Evolutionary conservation across 768 basidiomycete species (phyloP).

Genomic region (Panaeolus papilionaceus): DNA sequence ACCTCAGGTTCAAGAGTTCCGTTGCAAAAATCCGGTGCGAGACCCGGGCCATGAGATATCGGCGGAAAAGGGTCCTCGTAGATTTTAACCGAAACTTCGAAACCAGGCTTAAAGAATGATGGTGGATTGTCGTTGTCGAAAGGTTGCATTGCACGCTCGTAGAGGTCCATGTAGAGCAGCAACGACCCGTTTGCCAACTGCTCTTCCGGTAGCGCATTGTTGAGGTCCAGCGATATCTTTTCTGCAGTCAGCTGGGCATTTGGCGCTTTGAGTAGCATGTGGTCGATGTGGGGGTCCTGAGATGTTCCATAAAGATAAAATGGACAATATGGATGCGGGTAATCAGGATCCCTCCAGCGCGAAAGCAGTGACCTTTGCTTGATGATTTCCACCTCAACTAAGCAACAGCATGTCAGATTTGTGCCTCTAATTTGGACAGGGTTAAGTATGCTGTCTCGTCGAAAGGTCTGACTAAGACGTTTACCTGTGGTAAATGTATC

Average conservation of each 20-base stretch:
- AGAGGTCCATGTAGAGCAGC: slow-evolving; percentile 22
- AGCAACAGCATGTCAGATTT: slow-evolving; percentile 20
- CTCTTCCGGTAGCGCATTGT: slow-evolving; percentile 9
- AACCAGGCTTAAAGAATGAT: slow-evolving; percentile 25
- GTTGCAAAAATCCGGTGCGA: slow-evolving; percentile 14
- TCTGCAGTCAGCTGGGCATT: slow-evolving; percentile 34
- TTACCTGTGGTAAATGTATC: not conserved
- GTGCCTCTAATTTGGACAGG: slow-evolving; percentile 18
- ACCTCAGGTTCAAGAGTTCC: not conserved
- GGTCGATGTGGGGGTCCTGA: slow-evolving; percentile 39
- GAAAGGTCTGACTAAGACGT: not conserved
- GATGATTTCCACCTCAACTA: slow-evolving; percentile 36
- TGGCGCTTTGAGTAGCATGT: slow-evolving; percentile 34
- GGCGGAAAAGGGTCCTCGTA: slow-evolving; percentile 26
- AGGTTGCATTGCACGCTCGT: slow-evolving; percentile 30
- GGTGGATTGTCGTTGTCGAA: slow-evolving; percentile 21
- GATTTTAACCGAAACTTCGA: slow-evolving; percentile 24
- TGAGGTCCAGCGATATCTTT: slow-evolving; percentile 27
- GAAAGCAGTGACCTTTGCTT: slow-evolving; percentile 35
- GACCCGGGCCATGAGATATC: slow-evolving; percentile 27
- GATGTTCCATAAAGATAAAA: slow-evolving; percentile 46
- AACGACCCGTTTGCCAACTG: slow-evolving; percentile 18
- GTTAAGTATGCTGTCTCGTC: not conserved
- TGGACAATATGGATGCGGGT: slow-evolving; percentile 37
- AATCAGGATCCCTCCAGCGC: slow-evolving; percentile 30